Base-by-base conservation (phyloP, 345 rosid species). In the Moricandia moricandioides region DNA sequence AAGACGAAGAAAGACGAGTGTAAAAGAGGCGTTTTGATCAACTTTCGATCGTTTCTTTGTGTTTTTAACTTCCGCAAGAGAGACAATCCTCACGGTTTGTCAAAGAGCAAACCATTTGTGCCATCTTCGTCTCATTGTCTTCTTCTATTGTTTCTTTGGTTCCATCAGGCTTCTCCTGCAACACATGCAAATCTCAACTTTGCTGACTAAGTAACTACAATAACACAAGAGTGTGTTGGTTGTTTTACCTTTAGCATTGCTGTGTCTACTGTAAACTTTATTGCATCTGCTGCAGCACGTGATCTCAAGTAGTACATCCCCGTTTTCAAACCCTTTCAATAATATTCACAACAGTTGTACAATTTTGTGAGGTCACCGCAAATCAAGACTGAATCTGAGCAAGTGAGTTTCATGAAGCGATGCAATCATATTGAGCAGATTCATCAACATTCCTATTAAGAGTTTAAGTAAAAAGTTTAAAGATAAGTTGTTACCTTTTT, bases 221-320 rank as follows among this genome's bases (percentile, higher is more conserved):
- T 51, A n/a, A 49, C 62, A 51, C 35, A 65, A 56, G 31, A 4
- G 4, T 39, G 51, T 51, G 8, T 26, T 52, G 54, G 17, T 6
- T 43, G 51, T 43, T 76, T 80, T 85, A 94, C 98, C 69, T 86
- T 83, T 7, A 87, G 81, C 78, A 74, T 58, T 11, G 95, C 75
- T 69, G 96, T 88, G 49, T 94, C 98, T 3, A 94, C 98, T 9
- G 97, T 94, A 84, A 94, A 91, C 84, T 91, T 87, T 70, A 94
- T 94, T 13, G 24, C 24, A 21, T 21, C 24, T 21, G 97, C 96
- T 37, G 98, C 98, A 58, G 96, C 98, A 4, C 95, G 93, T 21
- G 96, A 83, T 31, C 97, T 80, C 51, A 94, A 81, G 82, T 91
- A 91, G 39, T 94, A 94, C 98, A 94, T 94, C 43, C 97, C 96